Percentiles rank a stretch among this genome's conserved stretches.
phyloP scores from a whole-genome alignment of 192 early-diverging fungal genomes.

The Chytriomyces confervae region DNA sequence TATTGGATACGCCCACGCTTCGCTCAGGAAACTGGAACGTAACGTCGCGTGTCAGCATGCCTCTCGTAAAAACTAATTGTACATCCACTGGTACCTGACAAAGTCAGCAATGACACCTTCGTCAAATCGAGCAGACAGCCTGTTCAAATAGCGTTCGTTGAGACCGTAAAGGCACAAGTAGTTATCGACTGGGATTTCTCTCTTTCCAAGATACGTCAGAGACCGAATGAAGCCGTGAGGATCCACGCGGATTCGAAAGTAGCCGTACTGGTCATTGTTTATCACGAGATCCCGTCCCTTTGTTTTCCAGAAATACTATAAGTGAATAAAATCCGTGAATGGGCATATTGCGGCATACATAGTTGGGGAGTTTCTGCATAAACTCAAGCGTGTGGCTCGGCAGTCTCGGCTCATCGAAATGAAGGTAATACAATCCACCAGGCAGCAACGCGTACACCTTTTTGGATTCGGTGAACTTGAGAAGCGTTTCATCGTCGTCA shows the following conservation, averaged over 20 bases:
- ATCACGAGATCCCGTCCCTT: constrained; percentile 60
- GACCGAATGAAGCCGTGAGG: constrained; percentile 54
- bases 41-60: background rate
- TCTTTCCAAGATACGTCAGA: constrained; percentile 51
- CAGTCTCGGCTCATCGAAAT: constrained; percentile 55
- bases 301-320: background rate
- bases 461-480: constrained; percentile 44
- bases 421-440: constrained; percentile 51
- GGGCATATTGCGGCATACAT: constrained; percentile 33
- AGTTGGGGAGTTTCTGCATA: constrained; percentile 39
- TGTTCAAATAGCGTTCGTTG: constrained; percentile 60
- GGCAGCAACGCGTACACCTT: constrained; percentile 48
- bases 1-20: constrained; percentile 59
- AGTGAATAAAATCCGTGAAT: background rate
- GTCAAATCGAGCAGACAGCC: constrained; percentile 57
- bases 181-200: constrained; percentile 52
- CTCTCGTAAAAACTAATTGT: background rate
- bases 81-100: constrained; percentile 40
- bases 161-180: constrained; percentile 51
- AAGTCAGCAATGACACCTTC: constrained; percentile 63
- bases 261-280: constrained; percentile 35
- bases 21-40: constrained; percentile 50
- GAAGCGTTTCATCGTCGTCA: constrained; percentile 19
- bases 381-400: constrained; percentile 44
- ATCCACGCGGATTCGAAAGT: constrained; percentile 59